Percentiles rank a stretch among this genome's conserved stretches.
phyloP scores from a whole-genome alignment of 495 filamentous ascomycete genomes.

The Penicillium manginii region DNA sequence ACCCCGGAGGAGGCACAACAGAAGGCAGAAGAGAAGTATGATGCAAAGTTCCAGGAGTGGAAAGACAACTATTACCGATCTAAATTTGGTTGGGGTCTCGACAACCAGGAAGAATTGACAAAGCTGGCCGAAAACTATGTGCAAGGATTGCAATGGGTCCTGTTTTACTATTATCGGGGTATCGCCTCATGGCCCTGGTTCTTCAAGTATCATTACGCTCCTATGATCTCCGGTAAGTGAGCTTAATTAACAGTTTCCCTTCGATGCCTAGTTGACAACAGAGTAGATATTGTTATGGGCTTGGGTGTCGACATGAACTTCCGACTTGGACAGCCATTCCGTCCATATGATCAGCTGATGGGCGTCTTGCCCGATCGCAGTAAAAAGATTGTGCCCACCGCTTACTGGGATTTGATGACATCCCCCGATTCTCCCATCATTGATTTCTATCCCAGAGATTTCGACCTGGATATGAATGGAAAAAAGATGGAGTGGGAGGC shows the following conservation, averaged over 20 bases:
- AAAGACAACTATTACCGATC: constrained; percentile 87
- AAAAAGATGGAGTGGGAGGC: constrained; percentile 99
- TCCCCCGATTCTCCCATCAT: constrained; percentile 90
- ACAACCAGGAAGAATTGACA: constrained; percentile 79
- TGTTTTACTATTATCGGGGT: constrained; percentile 97
- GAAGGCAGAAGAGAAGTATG: constrained; percentile 78
- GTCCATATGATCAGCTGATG: constrained; percentile 96
- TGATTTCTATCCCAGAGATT: constrained; percentile 97
- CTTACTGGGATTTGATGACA: constrained; percentile 94
- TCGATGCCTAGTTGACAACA: constrained; percentile 14
- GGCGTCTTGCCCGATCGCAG: constrained; percentile 96
- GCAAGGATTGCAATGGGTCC: constrained; percentile 96
- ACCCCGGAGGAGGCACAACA: constrained; percentile 76
- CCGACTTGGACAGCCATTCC: constrained; percentile 89
- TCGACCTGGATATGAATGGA: constrained; percentile 98
- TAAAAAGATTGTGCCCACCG: constrained; percentile 87
- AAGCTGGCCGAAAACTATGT: constrained; percentile 95
- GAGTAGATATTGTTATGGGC: constrained; percentile 79
- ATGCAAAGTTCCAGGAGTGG: constrained; percentile 86
- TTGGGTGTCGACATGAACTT: constrained; percentile 89
- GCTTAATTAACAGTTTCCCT: not conserved
- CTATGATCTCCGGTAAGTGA: constrained; percentile 83
- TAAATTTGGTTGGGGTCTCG: constrained; percentile 91
- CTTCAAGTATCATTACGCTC: constrained; percentile 94
- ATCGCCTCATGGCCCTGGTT: constrained; percentile 99